Percentiles rank a stretch among this genome's conserved stretches.
Evolutionary conservation across 1,284 basidiomycete species (phyloP).

Genomic region (Meira miltonrushii): DNA sequence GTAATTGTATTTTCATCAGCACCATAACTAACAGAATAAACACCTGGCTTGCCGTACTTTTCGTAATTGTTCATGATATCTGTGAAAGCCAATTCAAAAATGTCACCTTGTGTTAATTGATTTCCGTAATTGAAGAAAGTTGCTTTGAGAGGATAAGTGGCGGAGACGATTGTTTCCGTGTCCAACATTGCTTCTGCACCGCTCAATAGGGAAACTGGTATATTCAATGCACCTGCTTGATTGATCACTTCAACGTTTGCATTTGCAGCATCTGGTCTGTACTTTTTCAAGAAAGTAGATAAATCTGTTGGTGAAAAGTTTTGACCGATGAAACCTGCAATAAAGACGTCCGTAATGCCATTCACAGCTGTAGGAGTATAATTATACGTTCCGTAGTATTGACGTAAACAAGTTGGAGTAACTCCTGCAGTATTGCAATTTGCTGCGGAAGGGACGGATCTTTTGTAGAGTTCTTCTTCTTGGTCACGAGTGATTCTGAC

Average conservation of each 20-base stretch:
- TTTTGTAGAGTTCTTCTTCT: neutral
- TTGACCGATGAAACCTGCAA: conserved; percentile 19
- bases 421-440: conserved; percentile 13
- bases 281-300: conserved; percentile 12
- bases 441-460: neutral
- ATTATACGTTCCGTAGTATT: conserved; percentile 7
- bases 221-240: conserved; percentile 14
- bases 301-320: conserved; percentile 14
- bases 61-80: conserved; percentile 3
- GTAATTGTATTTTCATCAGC: conserved; percentile 11
- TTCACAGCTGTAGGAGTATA: conserved; percentile 12
- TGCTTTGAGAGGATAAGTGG: conserved; percentile 3
- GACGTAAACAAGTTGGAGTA: conserved; percentile 15
- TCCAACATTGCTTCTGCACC: conserved; percentile 20
- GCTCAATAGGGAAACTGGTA: neutral
- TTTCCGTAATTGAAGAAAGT: conserved; percentile 11
- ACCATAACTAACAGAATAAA: conserved; percentile 17
- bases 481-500: neutral
- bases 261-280: conserved; percentile 14
- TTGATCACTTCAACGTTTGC: conserved; percentile 8
- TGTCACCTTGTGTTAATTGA: conserved; percentile 12
- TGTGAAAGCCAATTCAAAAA: conserved; percentile 17
- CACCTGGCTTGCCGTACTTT: conserved; percentile 5
- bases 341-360: conserved; percentile 6
- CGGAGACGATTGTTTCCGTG: conserved; percentile 14